phyloP scores from a whole-genome alignment of 441 rosid genomes.

The Theobroma grandiflorum region DNA sequence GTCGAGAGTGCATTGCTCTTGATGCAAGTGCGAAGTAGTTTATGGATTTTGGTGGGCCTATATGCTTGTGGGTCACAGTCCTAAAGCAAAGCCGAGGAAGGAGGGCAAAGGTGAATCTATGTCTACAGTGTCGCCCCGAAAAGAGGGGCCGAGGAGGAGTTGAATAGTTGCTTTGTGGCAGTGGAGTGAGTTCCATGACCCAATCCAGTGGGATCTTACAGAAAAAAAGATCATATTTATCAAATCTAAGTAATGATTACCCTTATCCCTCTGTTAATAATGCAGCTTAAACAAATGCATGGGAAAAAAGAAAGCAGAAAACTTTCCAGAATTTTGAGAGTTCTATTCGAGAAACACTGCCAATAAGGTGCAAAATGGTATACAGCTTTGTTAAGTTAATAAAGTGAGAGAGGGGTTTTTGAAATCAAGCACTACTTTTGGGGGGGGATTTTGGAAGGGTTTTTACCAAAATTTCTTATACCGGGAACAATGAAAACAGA shows the following conservation, averaged over 20 bases:
- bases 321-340: not conserved
- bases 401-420: not conserved
- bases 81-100: slow-evolving; percentile 17
- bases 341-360: not conserved
- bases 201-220: not conserved
- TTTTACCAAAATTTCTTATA: not conserved
- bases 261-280: not conserved
- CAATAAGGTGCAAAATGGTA: not conserved
- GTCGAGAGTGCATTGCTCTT: slow-evolving; percentile 15
- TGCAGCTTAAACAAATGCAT: slow-evolving; percentile 7
- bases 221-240: not conserved
- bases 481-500: not conserved
- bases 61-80: slow-evolving; percentile 26
- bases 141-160: not conserved
- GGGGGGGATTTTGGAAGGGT: not conserved
- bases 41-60: slow-evolving; percentile 16
- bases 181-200: not conserved
- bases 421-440: not conserved
- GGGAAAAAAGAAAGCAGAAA: not conserved
- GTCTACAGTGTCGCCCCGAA: slow-evolving; percentile 7
- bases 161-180: not conserved
- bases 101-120: slow-evolving; percentile 9
- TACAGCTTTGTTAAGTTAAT: not conserved
- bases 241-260: slow-evolving; percentile 2
- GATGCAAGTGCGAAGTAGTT: slow-evolving; percentile 15